Evolutionary conservation across 306 rosid species (phyloP), one percentile per base, ranked within the genome.

Genomic region (Fragaria nilgerrensis): DNA sequence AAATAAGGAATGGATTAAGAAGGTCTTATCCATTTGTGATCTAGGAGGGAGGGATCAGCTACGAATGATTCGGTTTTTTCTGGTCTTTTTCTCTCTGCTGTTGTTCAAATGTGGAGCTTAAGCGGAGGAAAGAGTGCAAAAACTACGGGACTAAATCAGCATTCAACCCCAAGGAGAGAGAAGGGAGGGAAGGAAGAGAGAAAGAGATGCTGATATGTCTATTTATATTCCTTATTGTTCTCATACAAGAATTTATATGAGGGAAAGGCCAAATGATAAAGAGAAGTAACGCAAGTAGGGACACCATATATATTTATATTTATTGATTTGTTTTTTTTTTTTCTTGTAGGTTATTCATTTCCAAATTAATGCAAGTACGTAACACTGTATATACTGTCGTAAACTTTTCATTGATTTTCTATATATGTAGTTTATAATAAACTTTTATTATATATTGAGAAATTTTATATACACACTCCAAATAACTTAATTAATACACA

Each of bases 131-230:
- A 76, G 92, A 84, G 86, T 85, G 86, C 87, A 83, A 74, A 79
- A 85, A 88, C 87, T 89, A 53, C 82, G 87, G 87, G 93, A 86
- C 76, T 80, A 79, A 79, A 81, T 84, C 89, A 88, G 88, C 90
- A 88, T 88, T 85, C 81, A 87, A 81, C 86, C 49, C 84, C 59
- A 44, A 1, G 55, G 68, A 0, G 36, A 41, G 50, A 43, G 70
- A 23, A 70, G 85, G 80, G 72, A 69, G 84, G 32, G 87, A 44
- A 44, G 14, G 48, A 83, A 17, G 82, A 82, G 75, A 61, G 88
- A 48, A 87, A 83, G 78, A 71, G 92, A 92, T 81, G 87, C 79
- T 70, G 88, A 85, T 81, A 73, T 82, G 77, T 71, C 72, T 82
- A 83, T 87, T 79, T 85, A 78, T 86, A 84, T 83, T 85, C 76